A percentile compares a stretch with the other conserved stretches of the same genome.
These are phyloP conservation scores for Pseudozyma pruni DNA, from an alignment of 1,284 basidiomycete species.

Conservation along the genomic window DNA sequence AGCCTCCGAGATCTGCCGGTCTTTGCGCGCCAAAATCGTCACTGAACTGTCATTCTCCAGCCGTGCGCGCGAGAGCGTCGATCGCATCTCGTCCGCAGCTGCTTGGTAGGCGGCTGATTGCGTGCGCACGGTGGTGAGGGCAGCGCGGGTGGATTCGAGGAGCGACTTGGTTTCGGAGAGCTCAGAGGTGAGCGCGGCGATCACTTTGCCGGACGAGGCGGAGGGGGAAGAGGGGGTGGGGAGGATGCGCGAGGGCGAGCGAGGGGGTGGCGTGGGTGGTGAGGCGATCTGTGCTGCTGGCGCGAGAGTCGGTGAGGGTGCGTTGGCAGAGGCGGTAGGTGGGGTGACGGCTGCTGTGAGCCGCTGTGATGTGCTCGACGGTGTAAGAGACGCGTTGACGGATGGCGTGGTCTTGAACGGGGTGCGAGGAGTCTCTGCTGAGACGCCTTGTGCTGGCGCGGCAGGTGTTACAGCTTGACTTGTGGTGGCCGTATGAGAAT, in stretches of 20 bases:
- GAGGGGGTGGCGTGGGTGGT: not conserved
- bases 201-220: conserved; percentile 36
- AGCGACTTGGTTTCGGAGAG: conserved; percentile 58
- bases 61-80: conserved; percentile 79
- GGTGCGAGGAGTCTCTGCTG: not conserved
- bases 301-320: too few species aligned
- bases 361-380: not conserved
- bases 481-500: not conserved
- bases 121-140: conserved; percentile 79
- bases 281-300: not conserved
- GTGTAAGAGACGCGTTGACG: not conserved
- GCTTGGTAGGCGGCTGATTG: conserved; percentile 78
- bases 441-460: not conserved
- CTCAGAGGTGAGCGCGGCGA: conserved; percentile 49
- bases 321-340: conserved; percentile 9
- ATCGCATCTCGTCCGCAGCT: conserved; percentile 85
- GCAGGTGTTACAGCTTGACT: not conserved
- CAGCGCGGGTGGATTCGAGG: conserved; percentile 82
- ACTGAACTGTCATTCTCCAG: conserved; percentile 85
- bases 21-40: conserved; percentile 84
- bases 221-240: not conserved
- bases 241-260: conserved; percentile 1
- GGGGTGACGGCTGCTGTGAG: conserved; percentile 21
- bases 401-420: not conserved
- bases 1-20: conserved; percentile 79